Percentiles rank a stretch among this genome's conserved stretches.
phyloP scores from a whole-genome alignment of 768 basidiomycete species.

The Amanita fuliginea region DNA sequence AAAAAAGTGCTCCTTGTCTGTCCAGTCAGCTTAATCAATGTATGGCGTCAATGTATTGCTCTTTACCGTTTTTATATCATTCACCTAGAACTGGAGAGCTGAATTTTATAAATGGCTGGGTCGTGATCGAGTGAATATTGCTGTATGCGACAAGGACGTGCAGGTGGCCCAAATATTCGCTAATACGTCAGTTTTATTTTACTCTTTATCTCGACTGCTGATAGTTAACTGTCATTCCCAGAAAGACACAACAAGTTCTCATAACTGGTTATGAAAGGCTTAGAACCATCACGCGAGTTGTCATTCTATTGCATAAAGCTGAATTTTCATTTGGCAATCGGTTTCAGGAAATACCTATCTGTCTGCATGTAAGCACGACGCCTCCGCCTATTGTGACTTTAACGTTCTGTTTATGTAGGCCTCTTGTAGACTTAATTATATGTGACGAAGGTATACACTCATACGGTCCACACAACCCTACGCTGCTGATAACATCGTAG shows the following conservation, averaged over 20 bases:
- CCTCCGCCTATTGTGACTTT: neutral
- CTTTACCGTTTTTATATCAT: conserved; percentile 1
- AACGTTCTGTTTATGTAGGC: conserved; percentile 30
- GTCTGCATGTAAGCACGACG: conserved; percentile 46
- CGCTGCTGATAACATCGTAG: conserved; percentile 22
- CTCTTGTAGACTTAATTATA: conserved; percentile 85
- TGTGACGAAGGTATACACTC: conserved; percentile 76
- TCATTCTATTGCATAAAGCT: neutral
- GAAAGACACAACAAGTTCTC: conserved; percentile 72
- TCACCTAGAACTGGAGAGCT: conserved; percentile 77
- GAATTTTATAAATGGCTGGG: conserved; percentile 93
- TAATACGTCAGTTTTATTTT: conserved; percentile 43
- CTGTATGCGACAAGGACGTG: conserved; percentile 32
- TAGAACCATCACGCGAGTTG: conserved; percentile 65
- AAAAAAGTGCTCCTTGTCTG: conserved; percentile 89
- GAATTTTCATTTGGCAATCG: neutral
- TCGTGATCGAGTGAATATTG: conserved; percentile 35
- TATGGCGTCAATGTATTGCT: conserved; percentile 20
- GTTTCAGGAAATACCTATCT: conserved; percentile 30
- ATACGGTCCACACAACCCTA: neutral
- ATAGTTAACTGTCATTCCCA: conserved; percentile 15
- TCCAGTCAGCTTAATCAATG: conserved; percentile 82
- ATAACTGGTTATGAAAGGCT: conserved; percentile 94
- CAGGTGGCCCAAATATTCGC: conserved; percentile 51
- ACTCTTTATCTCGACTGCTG: neutral